Evolutionary conservation across 768 basidiomycete species (phyloP), one percentile per base, ranked within the genome.

Genomic region (Clathrus columnatus): DNA sequence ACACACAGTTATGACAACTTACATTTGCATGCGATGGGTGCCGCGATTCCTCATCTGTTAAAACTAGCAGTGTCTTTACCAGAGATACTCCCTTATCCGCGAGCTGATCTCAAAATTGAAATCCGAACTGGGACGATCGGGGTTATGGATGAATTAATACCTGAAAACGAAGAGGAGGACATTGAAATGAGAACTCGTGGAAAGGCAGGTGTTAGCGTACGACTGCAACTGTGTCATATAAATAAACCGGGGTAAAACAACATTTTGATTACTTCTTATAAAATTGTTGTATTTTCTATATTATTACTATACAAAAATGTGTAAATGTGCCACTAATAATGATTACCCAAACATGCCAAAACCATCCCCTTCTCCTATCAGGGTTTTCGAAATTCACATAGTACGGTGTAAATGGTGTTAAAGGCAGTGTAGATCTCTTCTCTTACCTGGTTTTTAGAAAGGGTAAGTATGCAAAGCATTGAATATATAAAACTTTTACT

Each of bases 381-480:
- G 36, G 89, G 90, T 72, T 91, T 94, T 70, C 88, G 81, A 78
- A 91, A 94, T 67, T 94, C 92, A 77, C 86, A 89, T 61, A 99
- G 70, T 75, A 98, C 95, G 57, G 95, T 95, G 72, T 99, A 99
- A 57, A 99, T 99, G 57, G 91, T 91, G 75, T 97, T 97, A 85
- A 99, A 99, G 23, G 96, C 96, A 30, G 91, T 92, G 69, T 99
- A 98, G 61, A 98, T 98, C 79, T 99, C 95, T 75, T 97, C 94
- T 72, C 96, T 81, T 72, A 97, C 87, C 92, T 95, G 70, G 14
- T 8, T n/a, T n/a, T n/a, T n/a, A n/a, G n/a, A n/a, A n/a, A n/a
- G n/a, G n/a, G n/a, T n/a, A n/a, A n/a, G n/a, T n/a, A n/a, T n/a
- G n/a, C n/a, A n/a, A n/a, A 27, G 56, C 29, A 61, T 50, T 57